phyloP scores from a whole-genome alignment of 345 rosid genomes.

The Trapa bicornis region DNA sequence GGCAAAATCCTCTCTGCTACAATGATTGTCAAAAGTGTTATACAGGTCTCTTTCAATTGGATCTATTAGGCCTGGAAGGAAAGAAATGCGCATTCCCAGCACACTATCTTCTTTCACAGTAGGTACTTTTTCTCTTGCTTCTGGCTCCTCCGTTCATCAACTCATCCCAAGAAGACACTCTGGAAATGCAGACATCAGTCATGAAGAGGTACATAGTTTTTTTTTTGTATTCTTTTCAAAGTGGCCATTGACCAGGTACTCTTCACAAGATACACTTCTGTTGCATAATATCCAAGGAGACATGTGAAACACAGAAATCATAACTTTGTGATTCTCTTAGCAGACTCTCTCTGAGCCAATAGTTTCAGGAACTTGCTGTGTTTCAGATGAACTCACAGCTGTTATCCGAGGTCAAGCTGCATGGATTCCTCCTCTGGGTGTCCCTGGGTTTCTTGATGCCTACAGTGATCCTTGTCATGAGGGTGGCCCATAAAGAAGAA shows the following conservation, averaged over 20 bases:
- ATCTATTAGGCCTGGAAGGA: not conserved
- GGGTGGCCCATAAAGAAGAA: constrained; percentile 53
- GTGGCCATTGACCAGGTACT: not conserved
- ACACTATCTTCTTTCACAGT: constrained; percentile 12
- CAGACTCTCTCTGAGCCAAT: not conserved
- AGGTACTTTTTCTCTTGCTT: constrained; percentile 7
- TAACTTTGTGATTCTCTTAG: not conserved
- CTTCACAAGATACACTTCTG: not conserved
- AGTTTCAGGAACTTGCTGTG: not conserved
- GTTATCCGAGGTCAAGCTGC: constrained; percentile 42
- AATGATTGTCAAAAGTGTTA: not conserved
- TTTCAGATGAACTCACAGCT: constrained; percentile 41
- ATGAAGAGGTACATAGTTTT: not conserved
- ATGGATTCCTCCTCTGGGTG: constrained; percentile 77
- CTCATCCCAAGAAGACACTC: constrained; percentile 14
- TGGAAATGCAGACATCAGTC: constrained; percentile 7
- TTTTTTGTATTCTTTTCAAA: not conserved
- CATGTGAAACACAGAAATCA: not conserved
- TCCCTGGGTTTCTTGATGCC: constrained; percentile 86
- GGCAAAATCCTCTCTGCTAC: not conserved
- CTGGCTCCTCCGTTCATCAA: constrained; percentile 18
- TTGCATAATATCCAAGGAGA: not conserved
- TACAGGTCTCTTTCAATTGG: constrained; percentile 1
- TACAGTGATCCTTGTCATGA: constrained; percentile 51
- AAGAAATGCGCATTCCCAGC: constrained; percentile 19